Evolutionary conservation across 2,329 filamentous ascomycete species (phyloP), one percentile per base, ranked within the genome.

Genomic region (Colletotrichum trifolii): DNA sequence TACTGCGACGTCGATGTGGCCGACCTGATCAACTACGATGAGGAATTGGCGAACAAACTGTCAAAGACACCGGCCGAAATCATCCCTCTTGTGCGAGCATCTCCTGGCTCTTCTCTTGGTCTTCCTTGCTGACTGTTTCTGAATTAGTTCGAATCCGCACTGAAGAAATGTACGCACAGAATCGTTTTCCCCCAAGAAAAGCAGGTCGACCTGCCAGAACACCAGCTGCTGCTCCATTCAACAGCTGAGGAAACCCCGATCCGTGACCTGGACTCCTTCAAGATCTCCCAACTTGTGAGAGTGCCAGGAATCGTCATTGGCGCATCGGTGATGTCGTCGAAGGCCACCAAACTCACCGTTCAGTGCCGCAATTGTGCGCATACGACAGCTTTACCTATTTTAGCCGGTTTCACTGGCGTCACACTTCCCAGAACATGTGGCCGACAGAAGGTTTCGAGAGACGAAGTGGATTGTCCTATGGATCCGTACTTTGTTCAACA

Each of bases 301-400:
- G 97, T 99, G 62, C 96, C 96, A 1, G 96, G 96, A 54, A 99
- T 99, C 69, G 93, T 99, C 65, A 99, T 99, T 69, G 95, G 96
- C 50, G 96, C 96, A 50, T 97, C 95, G 1, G 97, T 97, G 15
- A 91, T 98, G 77, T 97, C 94, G 2, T 98, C 95, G 11, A 98
- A 99, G 82, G 93, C 96, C 6, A 97, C 94, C 7, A 84, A 89
- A 34, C 84, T 99, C 33, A 87, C 92, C 67, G 91, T 99, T 55
- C 89, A 96, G 78, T 99, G 96, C 81, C 89, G 94, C 69, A 94
- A 89, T 73, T 99, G 96, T 79, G 86, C 90, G 64, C 87, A 94
- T 70, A 84, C 86, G 38, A 85, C 92, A 68, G 85, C 86, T 33
- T 79, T 98, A 13, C 84, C 87, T 1, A 87, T 99, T 13, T 83